These are phyloP conservation scores for Cercospora sp. DNA, from an alignment of 2,329 filamentous ascomycete genomes.

Conservation along the genomic window DNA sequence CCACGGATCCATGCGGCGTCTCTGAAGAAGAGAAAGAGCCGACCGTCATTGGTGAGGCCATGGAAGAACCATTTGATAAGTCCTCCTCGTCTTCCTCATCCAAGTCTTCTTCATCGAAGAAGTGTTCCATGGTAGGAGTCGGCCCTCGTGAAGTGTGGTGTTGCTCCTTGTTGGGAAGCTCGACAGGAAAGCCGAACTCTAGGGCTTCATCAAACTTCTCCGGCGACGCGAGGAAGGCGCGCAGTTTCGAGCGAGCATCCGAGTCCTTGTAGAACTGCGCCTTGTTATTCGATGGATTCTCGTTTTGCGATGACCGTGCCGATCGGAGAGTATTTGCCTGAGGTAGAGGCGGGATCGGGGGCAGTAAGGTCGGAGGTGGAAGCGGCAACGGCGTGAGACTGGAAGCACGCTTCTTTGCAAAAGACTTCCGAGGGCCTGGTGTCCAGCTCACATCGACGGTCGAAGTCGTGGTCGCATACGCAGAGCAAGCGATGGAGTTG, in stretches of 20 bases:
- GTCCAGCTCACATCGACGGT: constrained; percentile 1
- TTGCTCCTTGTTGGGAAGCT: constrained; percentile 4
- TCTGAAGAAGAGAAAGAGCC: neutral
- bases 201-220: constrained; percentile 96
- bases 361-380: constrained; percentile 34
- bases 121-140: neutral
- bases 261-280: constrained; percentile 80
- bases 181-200: constrained; percentile 79
- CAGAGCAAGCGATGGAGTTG: constrained; percentile 1
- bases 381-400: constrained; percentile 33
- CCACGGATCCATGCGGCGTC: constrained; percentile 37
- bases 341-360: constrained; percentile 29
- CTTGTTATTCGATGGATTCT: neutral
- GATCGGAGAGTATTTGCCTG: constrained; percentile 14
- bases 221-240: constrained; percentile 81
- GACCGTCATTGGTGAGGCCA: neutral
- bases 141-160: neutral
- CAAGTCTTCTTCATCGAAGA: neutral
- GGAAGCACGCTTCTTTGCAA: constrained; percentile 27
- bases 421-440: constrained; percentile 16
- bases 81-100: neutral
- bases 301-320: constrained; percentile 7
- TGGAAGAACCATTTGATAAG: neutral
- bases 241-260: constrained; percentile 80
- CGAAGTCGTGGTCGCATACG: neutral